Base-by-base conservation (phyloP, 2,329 filamentous ascomycete genomes). In the Diatrype stigma region DNA sequence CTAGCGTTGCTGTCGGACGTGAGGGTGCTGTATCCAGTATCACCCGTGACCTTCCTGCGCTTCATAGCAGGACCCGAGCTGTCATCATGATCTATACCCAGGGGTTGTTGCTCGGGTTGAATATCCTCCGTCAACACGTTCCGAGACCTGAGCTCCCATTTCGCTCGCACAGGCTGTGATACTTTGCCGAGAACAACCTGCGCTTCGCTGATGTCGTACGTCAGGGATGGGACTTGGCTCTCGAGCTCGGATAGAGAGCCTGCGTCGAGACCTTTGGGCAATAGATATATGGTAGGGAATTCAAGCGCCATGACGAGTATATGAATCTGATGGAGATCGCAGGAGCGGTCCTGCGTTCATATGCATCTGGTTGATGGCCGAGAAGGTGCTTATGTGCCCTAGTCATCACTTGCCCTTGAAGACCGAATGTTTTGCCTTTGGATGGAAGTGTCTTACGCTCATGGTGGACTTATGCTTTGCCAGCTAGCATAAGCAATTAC, bases 131-230 rank as follows among this genome's bases (percentile, higher is more conserved):
- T 83, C 38, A 70, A 66, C 2, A 96, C 59, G 14, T 83, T 85
- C 44, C 82, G 78, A 6, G 81, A 78, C 48, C 89, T 79, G 54
- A 97, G 73, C 69, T 97, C 93, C 60, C 95, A 85, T 45, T 81
- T 76, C 1, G 90, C 90, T 17, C 93, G 80, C 60, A 83, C 79
- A 56, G 81, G 85, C 50, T 82, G 85, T 1, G 77, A 76, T 32
- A 96, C 78, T 57, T 85, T 89, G 2, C 88, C 90, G 28, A 97
- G 66, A 2, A 96, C 75, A 3, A 96, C 68, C 4, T 80, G 76
- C 1, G 90, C 90, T 67, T 93, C 87, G 14, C 76, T 74, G 48
- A 87, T 74, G 65, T 93, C 81, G 52, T 86, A 85, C 0, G 89
- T 92, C 48, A 94, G 65, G 0, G 76, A 78, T 3, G 78, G 73